Base-by-base conservation (phyloP, 2,329 filamentous ascomycete species). In the Fusarium goolgardi region DNA sequence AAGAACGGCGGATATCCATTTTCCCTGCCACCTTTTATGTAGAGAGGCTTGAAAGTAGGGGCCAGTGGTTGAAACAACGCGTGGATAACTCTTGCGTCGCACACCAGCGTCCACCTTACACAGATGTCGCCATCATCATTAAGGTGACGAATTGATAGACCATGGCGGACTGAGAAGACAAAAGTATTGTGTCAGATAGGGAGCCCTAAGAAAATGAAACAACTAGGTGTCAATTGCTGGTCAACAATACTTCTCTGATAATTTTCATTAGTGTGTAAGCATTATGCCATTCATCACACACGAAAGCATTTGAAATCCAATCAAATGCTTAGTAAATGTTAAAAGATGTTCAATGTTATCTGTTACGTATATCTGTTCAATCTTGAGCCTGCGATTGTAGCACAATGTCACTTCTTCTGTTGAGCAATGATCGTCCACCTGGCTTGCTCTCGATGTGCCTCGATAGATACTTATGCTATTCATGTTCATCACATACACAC, bases 1-100 rank as follows among this genome's bases (percentile, higher is more conserved):
- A 99, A 99, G 89, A 99, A 98, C 77, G 89, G 90, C 34, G 93
- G 93, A 25, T 99, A 99, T 80, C 94, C 94, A 18, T 97, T 98
- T 81, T 94, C 90, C 76, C 85, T 99, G 65, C 96, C 96, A 56
- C 96, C 96, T 13, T 98, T 99, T 80, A 84, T 89, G 81, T 89
- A 79, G 75, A 75, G 62, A n/a, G 25, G 9, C 12, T 20, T 39
- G n/a, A 27, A 15, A 25, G 18, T 3, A 21, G n/a, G 20, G 25
- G 27, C 12, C 20, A 32, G 20, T 20, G 12, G 32, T 29, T 39
- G 21, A 18, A 16, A 25, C 15, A 27, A 39, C n/a, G 20, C 10
- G 13, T 40, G 25, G 5, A 20, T 31, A 10, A n/a, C 16, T 15
- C 9, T 31, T 27, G 16, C 11, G n/a, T 8, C 27, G n/a, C n/a